Base-by-base conservation (phyloP, 78 protist genomes). In the Creolimax fragrantissima region DNA sequence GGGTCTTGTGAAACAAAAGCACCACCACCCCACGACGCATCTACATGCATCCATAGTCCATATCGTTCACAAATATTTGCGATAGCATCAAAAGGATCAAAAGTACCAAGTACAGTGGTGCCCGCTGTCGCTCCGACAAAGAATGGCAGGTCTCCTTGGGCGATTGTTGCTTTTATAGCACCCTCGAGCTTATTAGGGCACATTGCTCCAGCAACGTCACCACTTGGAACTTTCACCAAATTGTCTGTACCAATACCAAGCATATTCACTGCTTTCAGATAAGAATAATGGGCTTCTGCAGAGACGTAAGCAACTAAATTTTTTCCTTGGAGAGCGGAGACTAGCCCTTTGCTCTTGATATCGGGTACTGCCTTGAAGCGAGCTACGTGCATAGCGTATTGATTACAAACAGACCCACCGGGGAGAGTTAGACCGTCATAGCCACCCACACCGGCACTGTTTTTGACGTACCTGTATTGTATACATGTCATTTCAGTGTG, bases 21-120 rank as follows among this genome's bases (percentile, higher is more conserved):
- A 36, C 67, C 4, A n/a, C 94, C 94, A 2, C 96, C 96, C 96
- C 94, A 92, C 2, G 92, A 85, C 35, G 45, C 89, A 41, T 94
- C 96, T 39, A 91, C 93, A 7, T 92, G 94, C 91, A 91, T 3
- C 94, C 96, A 94, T 83, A 92, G 35, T 4, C 44, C 84, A 24
- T 90, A 81, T 74, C 32, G 7, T 6, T 85, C 35, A 45, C 90
- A 58, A 2, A 94, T 32, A 36, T 2, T 86, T 5, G 45, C 93
- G 24, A 94, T 81, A 32, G 74, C 92, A 6, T 85, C 36, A 41
- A 94, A 3, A 36, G 45, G 86, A 42, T 94, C 95, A 37, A 45
- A 92, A 3, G 92, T 89, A 44, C 96, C 96, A 7, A 41, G 2
- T 2, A 94, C 93, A 39, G 96, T 94, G 2, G 96, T 92, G 24